Base-by-base conservation (phyloP, 257 asterid genomes). In the Handroanthus guayacan region DNA sequence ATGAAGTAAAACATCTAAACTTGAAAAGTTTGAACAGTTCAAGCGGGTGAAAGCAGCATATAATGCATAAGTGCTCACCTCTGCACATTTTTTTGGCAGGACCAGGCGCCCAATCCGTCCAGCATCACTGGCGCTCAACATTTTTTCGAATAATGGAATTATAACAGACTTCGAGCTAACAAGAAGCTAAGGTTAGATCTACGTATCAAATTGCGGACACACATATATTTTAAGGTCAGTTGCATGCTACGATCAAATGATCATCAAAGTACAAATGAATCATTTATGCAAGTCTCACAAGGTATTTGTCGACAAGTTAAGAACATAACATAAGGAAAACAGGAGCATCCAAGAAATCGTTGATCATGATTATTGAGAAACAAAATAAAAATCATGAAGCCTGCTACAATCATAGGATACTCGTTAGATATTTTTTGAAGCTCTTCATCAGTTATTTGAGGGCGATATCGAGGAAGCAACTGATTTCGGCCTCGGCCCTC, bases 41-140 rank as follows among this genome's bases (percentile, higher is more conserved):
- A 18, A 58, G 34, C 9, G 55, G 62, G 66, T 60, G 14, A 62
- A 65, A 84, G 68, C 50, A 84, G 68, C 50, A 65, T 48, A 75
- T 44, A 36, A 79, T 67, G 72, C 51, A 75, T 5, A 79, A 72
- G 69, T 60, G 67, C 91, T 87, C 79, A 90, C 99, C 98, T 95
- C 99, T 14, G 98, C 99, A 71, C 99, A 92, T 81, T 88, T 95
- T 79, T 95, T 95, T 31, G 99, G 99, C 62, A 95, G 89, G 72
- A 95, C 95, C 79, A 95, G 73, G 82, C 99, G 97, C 76, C 99
- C 98, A 75, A 95, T 84, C 82, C 92, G 80, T 62, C 99, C 95
- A 76, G 99, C 98, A 80, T 95, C 99, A 62, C 98, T 95, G 76
- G 98, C 98, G 71, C 95, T 95, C 71, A 95, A 82, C 88, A 87